Conservation (phyloP, 306 rosid genomes). For the Fragaria vesca region DNA sequence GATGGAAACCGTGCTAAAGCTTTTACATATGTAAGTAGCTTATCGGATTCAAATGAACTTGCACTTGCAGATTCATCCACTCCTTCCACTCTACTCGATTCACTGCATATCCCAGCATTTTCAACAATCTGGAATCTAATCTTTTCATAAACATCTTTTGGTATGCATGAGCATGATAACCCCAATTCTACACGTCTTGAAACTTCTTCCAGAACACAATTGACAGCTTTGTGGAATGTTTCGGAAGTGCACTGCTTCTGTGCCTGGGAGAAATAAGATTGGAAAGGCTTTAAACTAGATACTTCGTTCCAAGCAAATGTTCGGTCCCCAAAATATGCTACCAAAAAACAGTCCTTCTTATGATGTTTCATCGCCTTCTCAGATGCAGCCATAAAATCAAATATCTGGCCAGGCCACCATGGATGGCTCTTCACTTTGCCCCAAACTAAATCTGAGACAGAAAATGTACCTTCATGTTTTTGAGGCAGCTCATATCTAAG, state of each 20-base stretch:
- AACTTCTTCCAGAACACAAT: constrained; percentile 79
- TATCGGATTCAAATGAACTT: constrained; percentile 54
- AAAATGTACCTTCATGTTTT: constrained; percentile 62
- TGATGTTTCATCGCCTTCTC: constrained; percentile 82
- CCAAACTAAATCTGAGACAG: constrained; percentile 90
- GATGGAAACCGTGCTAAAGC: constrained; percentile 60
- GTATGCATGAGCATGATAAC: constrained; percentile 74
- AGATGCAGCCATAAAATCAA: constrained; percentile 78
- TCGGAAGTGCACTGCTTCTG: constrained; percentile 78
- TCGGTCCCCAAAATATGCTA: constrained; percentile 94
- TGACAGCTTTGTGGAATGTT: constrained; percentile 73
- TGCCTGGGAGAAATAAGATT: constrained; percentile 55
- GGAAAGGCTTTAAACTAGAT: constrained; percentile 70
- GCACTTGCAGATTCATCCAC: constrained; percentile 56
- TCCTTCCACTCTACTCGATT: constrained; percentile 44
- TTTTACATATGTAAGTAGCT: constrained; percentile 52
- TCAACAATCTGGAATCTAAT: constrained; percentile 64
- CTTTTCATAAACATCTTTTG: constrained; percentile 49
- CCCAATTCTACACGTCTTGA: constrained; percentile 76
- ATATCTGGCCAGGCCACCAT: constrained; percentile 99
- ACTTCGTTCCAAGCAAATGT: constrained; percentile 98
- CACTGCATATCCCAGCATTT: constrained; percentile 72
- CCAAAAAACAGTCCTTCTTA: constrained; percentile 80
- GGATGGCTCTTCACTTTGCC: constrained; percentile 98
- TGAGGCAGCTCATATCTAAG: constrained; percentile 52